phyloP scores from a whole-genome alignment of 2,329 filamentous ascomycete species.

The Stachybotrys echinatus region DNA sequence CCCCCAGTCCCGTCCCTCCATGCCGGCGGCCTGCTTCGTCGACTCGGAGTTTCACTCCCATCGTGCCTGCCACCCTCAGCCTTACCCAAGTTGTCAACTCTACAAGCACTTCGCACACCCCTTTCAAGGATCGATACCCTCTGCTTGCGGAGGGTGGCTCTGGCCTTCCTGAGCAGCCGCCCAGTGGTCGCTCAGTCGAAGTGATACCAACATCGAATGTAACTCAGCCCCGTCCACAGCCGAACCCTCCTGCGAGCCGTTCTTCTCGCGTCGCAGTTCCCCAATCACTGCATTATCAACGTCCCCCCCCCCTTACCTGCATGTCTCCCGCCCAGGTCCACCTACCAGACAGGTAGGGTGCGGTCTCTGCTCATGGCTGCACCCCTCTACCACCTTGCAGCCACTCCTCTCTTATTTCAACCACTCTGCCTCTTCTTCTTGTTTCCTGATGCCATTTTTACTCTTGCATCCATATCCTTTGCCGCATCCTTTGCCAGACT shows the following conservation, averaged over 20 bases:
- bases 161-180: not conserved
- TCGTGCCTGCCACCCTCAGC: slow-evolving; percentile 2
- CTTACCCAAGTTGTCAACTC: no score
- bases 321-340: slow-evolving; percentile 41
- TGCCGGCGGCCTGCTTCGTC: not conserved
- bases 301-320: slow-evolving; percentile 36
- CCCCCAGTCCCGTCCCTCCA: not conserved
- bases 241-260: slow-evolving; percentile 20
- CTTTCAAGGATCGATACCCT: not conserved
- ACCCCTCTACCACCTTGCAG: slow-evolving; percentile 28
- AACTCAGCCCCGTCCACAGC: slow-evolving; percentile 24
- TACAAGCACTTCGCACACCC: not conserved
- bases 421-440: slow-evolving; percentile 16
- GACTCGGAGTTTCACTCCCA: slow-evolving; percentile 8
- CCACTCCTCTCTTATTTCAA: slow-evolving; percentile 27
- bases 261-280: slow-evolving; percentile 24
- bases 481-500: slow-evolving; percentile 30
- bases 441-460: slow-evolving; percentile 18
- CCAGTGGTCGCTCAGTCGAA: slow-evolving; percentile 14
- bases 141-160: not conserved
- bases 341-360: slow-evolving; percentile 13
- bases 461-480: slow-evolving; percentile 13
- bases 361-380: slow-evolving; percentile 10
- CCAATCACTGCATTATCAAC: slow-evolving; percentile 26
- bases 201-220: slow-evolving; percentile 28